Evolutionary conservation across 148 eudicot genomes (phyloP).

Genomic region (Vaccinium myrtillus): DNA sequence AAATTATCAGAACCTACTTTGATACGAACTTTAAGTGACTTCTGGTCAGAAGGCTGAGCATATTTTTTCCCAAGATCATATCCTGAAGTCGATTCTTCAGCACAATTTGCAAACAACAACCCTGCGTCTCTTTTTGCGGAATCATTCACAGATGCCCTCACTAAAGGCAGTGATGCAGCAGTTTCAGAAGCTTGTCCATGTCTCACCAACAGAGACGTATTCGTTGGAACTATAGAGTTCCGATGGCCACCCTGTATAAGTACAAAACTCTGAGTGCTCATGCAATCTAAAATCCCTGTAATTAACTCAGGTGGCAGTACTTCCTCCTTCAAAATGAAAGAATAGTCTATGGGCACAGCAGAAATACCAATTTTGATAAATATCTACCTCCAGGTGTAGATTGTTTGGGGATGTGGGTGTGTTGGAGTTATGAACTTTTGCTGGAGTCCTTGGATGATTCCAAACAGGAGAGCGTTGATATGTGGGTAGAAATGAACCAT

Average conservation of each 20-base stretch:
- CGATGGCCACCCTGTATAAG: slow-evolving; percentile 53
- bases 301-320: slow-evolving; percentile 9
- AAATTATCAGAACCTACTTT: slow-evolving; percentile 78
- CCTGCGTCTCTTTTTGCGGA: slow-evolving; percentile 31
- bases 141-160: slow-evolving; percentile 31
- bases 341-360: not conserved
- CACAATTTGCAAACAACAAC: slow-evolving; percentile 30
- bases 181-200: slow-evolving; percentile 39
- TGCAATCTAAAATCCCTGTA: slow-evolving; percentile 11
- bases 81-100: slow-evolving; percentile 37
- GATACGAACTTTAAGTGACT: slow-evolving; percentile 74
- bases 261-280: slow-evolving; percentile 27
- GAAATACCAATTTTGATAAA: not conserved
- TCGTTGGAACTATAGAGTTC: slow-evolving; percentile 44
- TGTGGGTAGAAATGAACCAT: slow-evolving; percentile 89
- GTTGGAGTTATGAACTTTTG: slow-evolving; percentile 43
- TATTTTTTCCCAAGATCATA: slow-evolving; percentile 32
- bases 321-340: slow-evolving; percentile 18
- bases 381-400: slow-evolving; percentile 61
- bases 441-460: slow-evolving; percentile 56
- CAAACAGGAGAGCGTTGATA: slow-evolving; percentile 75
- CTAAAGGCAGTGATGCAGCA: slow-evolving; percentile 35
- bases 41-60: slow-evolving; percentile 47
- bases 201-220: slow-evolving; percentile 41
- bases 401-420: slow-evolving; percentile 51